A percentile compares a stretch with the other conserved stretches of the same genome.
Evolutionary conservation across 1,139 yeast genomes (phyloP).

Genomic region (Blastobotrys apis): DNA sequence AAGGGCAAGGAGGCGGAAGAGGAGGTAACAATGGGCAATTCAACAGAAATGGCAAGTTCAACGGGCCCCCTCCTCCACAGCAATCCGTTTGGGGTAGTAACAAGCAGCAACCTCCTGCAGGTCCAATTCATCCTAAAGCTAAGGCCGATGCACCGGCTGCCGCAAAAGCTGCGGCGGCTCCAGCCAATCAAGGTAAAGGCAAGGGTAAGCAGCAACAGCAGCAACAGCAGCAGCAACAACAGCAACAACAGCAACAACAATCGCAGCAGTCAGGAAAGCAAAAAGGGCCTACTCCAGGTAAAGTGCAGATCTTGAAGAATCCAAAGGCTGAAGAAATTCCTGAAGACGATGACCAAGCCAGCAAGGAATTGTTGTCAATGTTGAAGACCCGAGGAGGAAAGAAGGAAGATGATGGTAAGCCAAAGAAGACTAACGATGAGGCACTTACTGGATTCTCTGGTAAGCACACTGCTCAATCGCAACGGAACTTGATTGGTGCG

Average conservation of each 20-base stretch:
- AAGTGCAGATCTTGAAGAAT: conserved; percentile 4
- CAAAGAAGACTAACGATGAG: conserved; percentile 28
- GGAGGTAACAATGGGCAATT: no score
- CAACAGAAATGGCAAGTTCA: no score
- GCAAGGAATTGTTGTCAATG: conserved; percentile 41
- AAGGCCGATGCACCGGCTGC: not conserved
- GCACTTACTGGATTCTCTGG: conserved; percentile 39
- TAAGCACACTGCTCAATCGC: conserved; percentile 28
- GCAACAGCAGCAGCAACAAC: conserved; percentile 2
- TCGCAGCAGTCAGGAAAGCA: not conserved
- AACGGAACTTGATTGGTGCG: conserved; percentile 47
- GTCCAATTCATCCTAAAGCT: no score
- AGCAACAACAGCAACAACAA: conserved; percentile 3
- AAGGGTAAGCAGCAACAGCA: conserved; percentile 10
- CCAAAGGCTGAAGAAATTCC: not conserved
- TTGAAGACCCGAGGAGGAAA: conserved; percentile 35
- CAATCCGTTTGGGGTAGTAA: not conserved
- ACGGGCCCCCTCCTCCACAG: no score
- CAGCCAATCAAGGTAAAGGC: conserved; percentile 13
- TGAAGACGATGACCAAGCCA: conserved; percentile 8
- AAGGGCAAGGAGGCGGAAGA: no score
- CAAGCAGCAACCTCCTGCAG: conserved; percentile 3
- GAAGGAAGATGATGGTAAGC: conserved; percentile 15
- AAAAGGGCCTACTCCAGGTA: not conserved
- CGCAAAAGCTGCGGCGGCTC: not conserved